Evolutionary conservation across 2,329 filamentous ascomycete species (phyloP).

Genomic region (Hypoxylon rubiginosum): DNA sequence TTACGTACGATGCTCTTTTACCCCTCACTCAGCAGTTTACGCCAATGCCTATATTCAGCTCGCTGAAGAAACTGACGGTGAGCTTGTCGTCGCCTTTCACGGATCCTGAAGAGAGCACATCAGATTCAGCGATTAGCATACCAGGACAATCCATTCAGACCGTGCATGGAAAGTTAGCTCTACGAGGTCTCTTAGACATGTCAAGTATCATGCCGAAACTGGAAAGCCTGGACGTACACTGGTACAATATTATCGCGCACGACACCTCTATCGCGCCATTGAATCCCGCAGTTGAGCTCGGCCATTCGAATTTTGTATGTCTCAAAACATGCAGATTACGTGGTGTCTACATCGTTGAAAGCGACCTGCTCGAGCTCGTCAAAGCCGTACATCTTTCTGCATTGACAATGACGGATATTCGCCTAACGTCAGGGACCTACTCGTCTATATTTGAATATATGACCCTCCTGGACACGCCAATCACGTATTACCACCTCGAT

Average conservation of each 20-base stretch:
- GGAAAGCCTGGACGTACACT: constrained; percentile 3
- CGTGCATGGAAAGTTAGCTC: not conserved
- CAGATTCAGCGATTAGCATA: not conserved
- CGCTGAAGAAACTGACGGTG: constrained; percentile 17
- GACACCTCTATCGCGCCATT: not conserved
- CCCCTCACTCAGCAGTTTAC: constrained; percentile 8
- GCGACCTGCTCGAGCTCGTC: not conserved
- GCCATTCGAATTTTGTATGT: not conserved
- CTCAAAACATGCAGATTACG: constrained; percentile 3
- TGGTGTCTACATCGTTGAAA: not conserved
- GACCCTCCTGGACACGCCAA: not conserved
- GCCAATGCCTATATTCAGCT: constrained; percentile 6
- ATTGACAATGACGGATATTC: constrained; percentile 1
- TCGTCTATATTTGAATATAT: constrained; percentile 3
- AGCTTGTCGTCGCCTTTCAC: constrained; percentile 15
- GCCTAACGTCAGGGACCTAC: constrained; percentile 2
- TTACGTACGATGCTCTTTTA: constrained; percentile 13
- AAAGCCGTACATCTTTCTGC: not conserved
- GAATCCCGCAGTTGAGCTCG: not conserved
- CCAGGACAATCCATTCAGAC: not conserved
- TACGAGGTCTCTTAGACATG: constrained; percentile 4
- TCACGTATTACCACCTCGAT: constrained; percentile 6
- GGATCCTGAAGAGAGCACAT: not conserved
- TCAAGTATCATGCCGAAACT: constrained; percentile 7
- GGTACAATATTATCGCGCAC: not conserved